phyloP scores from a whole-genome alignment of 306 rosid genomes.

The Quercus alba region DNA sequence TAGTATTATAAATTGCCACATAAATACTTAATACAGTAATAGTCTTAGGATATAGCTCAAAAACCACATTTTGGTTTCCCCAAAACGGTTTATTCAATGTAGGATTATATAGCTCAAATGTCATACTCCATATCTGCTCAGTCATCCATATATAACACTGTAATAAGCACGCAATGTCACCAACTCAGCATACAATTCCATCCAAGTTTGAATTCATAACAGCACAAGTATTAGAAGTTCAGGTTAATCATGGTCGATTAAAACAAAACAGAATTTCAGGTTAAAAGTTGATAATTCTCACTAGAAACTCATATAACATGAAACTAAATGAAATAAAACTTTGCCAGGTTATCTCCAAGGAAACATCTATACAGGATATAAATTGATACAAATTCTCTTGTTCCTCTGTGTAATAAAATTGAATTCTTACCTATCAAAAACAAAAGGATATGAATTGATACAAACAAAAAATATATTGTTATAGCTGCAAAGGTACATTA shows the following conservation, averaged over 20 bases:
- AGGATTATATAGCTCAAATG: neutral
- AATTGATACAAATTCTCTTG: no score
- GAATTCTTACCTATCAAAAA: no score
- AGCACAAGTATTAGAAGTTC: neutral
- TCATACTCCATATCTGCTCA: neutral
- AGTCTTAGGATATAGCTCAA: neutral
- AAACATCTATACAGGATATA: no score
- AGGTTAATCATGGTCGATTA: neutral
- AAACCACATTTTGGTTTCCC: neutral
- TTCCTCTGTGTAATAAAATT: no score
- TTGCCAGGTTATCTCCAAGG: no score
- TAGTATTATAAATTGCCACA: no score
- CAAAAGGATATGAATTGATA: no score
- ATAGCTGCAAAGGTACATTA: neutral
- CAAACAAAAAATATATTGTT: neutral
- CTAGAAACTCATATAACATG: no score
- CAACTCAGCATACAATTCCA: neutral
- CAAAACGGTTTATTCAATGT: neutral
- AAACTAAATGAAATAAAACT: no score
- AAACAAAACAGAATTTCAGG: no score
- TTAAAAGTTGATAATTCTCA: no score
- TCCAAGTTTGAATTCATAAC: neutral
- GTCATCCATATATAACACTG: neutral
- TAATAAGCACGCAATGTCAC: neutral
- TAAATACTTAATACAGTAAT: no score